Conservation (phyloP, 176 grass and related monocot species). For the Triticum monococcum region DNA sequence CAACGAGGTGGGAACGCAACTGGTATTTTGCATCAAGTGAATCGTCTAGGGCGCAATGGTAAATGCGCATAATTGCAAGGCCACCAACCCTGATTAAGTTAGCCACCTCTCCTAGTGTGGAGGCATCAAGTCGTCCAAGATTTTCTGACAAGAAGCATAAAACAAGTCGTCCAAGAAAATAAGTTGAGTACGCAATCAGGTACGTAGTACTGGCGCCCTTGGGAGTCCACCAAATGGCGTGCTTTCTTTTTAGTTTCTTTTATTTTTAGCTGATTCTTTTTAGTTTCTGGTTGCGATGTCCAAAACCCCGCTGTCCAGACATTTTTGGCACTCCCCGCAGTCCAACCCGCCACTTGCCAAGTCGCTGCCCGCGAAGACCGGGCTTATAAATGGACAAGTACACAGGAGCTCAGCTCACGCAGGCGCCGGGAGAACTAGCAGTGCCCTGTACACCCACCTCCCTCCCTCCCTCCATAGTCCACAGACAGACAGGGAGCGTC, state of each 20-base stretch:
- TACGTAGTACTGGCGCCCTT: background rate
- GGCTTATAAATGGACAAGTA: conserved; percentile 14
- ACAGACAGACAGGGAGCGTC: background rate
- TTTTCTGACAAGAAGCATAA: no score
- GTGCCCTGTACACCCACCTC: background rate
- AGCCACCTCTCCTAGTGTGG: background rate
- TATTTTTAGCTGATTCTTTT: no score
- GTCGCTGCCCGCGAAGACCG: background rate
- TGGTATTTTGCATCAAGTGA: no score
- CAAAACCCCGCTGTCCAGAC: background rate
- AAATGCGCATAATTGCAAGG: no score
- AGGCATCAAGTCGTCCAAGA: background rate
- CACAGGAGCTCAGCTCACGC: conserved; percentile 1
- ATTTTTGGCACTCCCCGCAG: background rate
- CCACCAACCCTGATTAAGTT: background rate
- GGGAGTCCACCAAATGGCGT: background rate
- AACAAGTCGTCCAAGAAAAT: background rate
- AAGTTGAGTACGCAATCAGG: background rate
- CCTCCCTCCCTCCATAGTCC: background rate
- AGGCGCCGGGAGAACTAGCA: background rate
- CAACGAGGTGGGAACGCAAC: no score
- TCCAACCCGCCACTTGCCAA: background rate
- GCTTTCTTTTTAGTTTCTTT: background rate
- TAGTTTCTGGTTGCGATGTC: background rate
- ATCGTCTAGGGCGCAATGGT: no score